Evolutionary conservation across 345 rosid species (phyloP), one percentile per base, ranked within the genome.

Genomic region (Eucalyptus fibrosa): DNA sequence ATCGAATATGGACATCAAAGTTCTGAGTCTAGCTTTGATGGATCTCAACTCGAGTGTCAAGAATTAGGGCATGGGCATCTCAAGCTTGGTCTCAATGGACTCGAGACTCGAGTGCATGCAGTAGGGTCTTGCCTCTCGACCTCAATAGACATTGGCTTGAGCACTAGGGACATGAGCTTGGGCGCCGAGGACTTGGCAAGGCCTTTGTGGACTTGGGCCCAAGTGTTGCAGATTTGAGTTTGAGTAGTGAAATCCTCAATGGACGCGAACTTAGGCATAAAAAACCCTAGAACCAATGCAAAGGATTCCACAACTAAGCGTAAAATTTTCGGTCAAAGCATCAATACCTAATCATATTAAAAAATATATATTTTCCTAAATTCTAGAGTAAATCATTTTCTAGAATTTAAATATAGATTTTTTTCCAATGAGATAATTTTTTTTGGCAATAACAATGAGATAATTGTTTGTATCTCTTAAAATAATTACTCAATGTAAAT

Each of bases 21-120:
- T 56, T 10, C 0, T 24, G 1, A 56, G 62, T 56, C 6, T 2
- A 0, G 21, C 30, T 10, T 56, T 5, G 12, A 56, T 56, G 28
- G 62, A 56, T 24, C 30, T 56, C 30, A 4, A 56, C 30, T 3
- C 4, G 3, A 56, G 62, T 18, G 3, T 56, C 62, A 9, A 56
- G 13, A 30, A 56, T 56, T 24, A 24, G 13, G 62, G 62, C 13
- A 56, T 23, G 6, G 30, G 62, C 11, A 53, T 53, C 24, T 53
- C 24, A 19, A 19, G 10, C 24, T 8, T 9, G 24, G 59, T 19
- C 59, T 53, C 59, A 19, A 4, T 24, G 30, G 13, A 56, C 62
- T 56, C 6, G 6, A 24, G 30, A 23, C 62, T 56, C 1, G 2
- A 56, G 62, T 3, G 2, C 62, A 9, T 3, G 1, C 13, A 56